phyloP scores from a whole-genome alignment of 139 green algal species.

The Coelastrella sp. region DNA sequence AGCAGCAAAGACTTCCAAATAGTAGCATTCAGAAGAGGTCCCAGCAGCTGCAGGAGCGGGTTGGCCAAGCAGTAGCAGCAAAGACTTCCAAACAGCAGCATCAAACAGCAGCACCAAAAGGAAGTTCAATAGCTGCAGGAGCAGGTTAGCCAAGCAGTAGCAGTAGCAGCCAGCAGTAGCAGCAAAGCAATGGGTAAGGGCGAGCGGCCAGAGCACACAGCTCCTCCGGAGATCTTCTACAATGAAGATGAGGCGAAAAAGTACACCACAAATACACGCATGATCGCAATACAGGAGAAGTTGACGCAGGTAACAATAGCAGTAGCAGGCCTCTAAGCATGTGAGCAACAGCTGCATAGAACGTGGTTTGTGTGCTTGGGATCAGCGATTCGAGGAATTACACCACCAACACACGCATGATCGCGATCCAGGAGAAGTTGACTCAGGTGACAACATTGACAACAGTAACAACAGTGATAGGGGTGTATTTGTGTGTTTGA shows the following conservation, averaged over 20 bases:
- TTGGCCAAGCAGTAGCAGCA: not conserved
- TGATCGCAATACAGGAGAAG: constrained; percentile 85
- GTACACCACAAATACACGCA: constrained; percentile 95
- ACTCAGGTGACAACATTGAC: not conserved
- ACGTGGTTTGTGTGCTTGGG: no score
- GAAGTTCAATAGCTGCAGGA: constrained; percentile 17
- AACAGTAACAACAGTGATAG: no score
- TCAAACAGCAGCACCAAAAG: not conserved
- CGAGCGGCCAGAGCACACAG: constrained; percentile 90
- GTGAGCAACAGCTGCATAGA: no score
- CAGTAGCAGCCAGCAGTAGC: constrained; percentile 51
- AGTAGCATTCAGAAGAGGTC: not conserved
- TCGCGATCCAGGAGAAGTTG: no score
- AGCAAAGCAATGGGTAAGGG: constrained; percentile 71
- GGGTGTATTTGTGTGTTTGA: no score
- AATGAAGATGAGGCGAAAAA: constrained; percentile 94
- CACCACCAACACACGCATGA: constrained; percentile 17
- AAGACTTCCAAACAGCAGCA: not conserved
- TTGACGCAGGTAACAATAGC: constrained; percentile 25
- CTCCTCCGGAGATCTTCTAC: constrained; percentile 97
- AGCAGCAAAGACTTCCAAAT: not conserved
- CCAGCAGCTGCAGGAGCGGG: not conserved
- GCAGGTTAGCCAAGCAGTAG: not conserved
- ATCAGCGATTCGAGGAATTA: no score
- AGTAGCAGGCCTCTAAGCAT: no score